Evolutionary conservation across 139 green algal species (phyloP), one percentile per base, ranked within the genome.

Genomic region (Coelastrella sp.): DNA sequence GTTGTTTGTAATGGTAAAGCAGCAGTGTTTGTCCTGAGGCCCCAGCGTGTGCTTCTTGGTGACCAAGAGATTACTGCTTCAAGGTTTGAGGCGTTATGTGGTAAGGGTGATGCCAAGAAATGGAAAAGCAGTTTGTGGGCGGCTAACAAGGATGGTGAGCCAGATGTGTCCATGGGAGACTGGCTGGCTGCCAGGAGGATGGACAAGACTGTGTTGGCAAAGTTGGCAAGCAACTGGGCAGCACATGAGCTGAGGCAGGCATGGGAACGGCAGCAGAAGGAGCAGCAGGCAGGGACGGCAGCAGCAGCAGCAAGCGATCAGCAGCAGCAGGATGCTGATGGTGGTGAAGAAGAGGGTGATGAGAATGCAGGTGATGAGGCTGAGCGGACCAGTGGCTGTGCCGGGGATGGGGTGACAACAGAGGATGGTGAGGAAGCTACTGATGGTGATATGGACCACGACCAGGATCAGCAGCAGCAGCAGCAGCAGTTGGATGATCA

Each of bases 41-140:
- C 76, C 2, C 95, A 98, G 91, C 75, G 83, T 0, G 90, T 98
- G 60, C 4, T 82, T 35, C 87, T 93, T 30, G 71, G 87, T 0
- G 92, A 82, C 0, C 4, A 86, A 45, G 82, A 92, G 79, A 92
- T 96, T 73, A 87, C 90, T 6, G 90, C 93, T 25, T 91, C 87
- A 6, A 77, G 83, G 45, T 97, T 97, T 86, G 93, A 96, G 93
- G 69, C 89, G 63, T 23, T 96, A 23, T 95, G 92, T 63, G 95
- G 95, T 35, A 93, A 92, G 84, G 93, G 88, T 0, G 91, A 96
- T 19, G 92, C 95, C 60, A 98, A 97, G 88, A 98, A 98, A 87
- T 98, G 95, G 95, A 97, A 96, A 91, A 86, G 45, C 62, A 95
- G 89, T 76, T 60, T 98, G 13, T 96, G 86, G 88, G 2, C 81